Base-by-base conservation (phyloP, 768 basidiomycete genomes). In the Dendrothele bispora region DNA sequence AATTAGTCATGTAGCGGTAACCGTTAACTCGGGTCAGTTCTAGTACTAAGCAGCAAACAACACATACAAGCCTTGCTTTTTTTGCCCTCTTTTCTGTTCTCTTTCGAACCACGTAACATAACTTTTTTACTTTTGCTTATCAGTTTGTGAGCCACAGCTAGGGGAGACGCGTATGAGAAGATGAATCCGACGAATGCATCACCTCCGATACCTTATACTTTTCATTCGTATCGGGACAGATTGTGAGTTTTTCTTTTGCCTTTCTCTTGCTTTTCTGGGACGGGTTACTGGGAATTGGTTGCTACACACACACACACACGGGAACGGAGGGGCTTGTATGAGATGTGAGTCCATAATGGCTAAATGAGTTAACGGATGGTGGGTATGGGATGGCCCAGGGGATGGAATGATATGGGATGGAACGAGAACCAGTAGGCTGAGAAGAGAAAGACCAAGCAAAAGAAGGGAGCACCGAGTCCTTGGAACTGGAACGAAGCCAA, bases 241-340 rank as follows among this genome's bases (percentile, higher is more conserved):
- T 22, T 47, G 46, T 47, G 34, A 47, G 56, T 84, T 81, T 55
- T 80, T 83, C 2, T 72, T n/a, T 52, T 71, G 70, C 52, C 76
- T 77, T 55, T 78, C 80, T 1, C 62, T 57, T 5, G 71, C 70
- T 60, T 84, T 82, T 32, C 68, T 36, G 46, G 39, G 37, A 7
- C 28, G 25, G 8, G n/a, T 21, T n/a, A 10, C n/a, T 32, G 30
- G 30, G 30, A 10, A n/a, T 32, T n/a, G n/a, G n/a, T n/a, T n/a
- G n/a, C n/a, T n/a, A n/a, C n/a, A n/a, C n/a, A n/a, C 30, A 10
- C n/a, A n/a, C n/a, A 10, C 10, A 32, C 30, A 10, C 30, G 10
- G 30, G 30, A 32, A 10, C 30, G 10, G 30, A 10, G 30, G 30
- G 10, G 10, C 10, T 32, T 10, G 30, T 32, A 32, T n/a, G 10